Percentiles rank a stretch among this genome's conserved stretches.
These are phyloP conservation scores for Dimocarpus longan DNA, from an alignment of 345 rosid genomes.

Conservation along the genomic window DNA sequence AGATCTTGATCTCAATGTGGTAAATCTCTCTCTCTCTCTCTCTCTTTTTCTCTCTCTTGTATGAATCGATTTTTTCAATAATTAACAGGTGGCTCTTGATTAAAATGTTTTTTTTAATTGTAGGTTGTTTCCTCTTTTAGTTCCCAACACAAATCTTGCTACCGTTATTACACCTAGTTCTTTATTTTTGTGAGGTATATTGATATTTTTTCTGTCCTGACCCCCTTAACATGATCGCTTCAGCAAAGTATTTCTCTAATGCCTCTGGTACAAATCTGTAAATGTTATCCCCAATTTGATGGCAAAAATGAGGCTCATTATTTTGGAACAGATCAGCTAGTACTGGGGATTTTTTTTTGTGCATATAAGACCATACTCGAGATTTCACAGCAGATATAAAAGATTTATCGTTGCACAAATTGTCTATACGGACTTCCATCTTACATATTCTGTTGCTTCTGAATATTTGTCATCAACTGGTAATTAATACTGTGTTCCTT, in stretches of 20 bases:
- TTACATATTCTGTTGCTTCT: neutral
- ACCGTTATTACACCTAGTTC: neutral
- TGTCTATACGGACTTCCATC: too few relatives aligned
- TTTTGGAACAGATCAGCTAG: neutral
- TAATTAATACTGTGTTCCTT: neutral
- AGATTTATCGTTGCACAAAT: too few relatives aligned
- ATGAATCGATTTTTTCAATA: neutral
- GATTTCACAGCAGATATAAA: neutral
- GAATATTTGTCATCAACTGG: neutral
- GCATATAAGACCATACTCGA: neutral
- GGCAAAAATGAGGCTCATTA: neutral
- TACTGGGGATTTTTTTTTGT: too few relatives aligned
- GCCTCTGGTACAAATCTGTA: neutral
- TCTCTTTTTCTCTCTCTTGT: neutral
- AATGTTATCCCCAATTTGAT: neutral
- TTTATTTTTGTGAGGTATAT: neutral
- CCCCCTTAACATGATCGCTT: neutral
- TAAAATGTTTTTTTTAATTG: neutral
- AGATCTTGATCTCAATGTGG: slow-evolving; percentile 82
- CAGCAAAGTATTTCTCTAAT: neutral
- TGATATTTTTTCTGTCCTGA: neutral
- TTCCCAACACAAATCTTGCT: neutral
- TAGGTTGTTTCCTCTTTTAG: neutral
- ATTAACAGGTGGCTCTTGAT: neutral
- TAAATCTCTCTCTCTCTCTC: slow-evolving; percentile 32